These are phyloP conservation scores for Kwoniella newhampshirensis DNA, from an alignment of 768 basidiomycete species.

Conservation along the genomic window DNA sequence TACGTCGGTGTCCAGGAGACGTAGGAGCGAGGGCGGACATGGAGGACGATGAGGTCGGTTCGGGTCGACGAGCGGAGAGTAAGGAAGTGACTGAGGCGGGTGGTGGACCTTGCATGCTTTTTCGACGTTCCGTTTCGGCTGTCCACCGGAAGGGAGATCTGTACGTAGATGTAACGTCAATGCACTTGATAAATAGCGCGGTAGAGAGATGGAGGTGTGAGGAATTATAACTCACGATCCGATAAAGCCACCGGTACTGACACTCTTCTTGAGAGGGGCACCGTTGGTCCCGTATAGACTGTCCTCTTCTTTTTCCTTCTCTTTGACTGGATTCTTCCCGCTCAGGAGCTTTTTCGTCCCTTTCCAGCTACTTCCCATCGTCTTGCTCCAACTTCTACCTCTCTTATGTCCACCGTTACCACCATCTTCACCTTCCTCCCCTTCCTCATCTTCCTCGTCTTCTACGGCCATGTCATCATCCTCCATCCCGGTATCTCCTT, in stretches of 20 bases:
- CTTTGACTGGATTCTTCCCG: slow-evolving; percentile 22
- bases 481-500: too few relatives aligned
- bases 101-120: slow-evolving; percentile 36
- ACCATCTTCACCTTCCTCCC: slow-evolving; percentile 28
- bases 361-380: slow-evolving; percentile 44
- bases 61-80: slow-evolving; percentile 14
- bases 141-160: slow-evolving; percentile 49
- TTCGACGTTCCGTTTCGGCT: slow-evolving; percentile 35
- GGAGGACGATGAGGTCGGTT: slow-evolving; percentile 2
- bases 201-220: not conserved
- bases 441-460: slow-evolving; percentile 26
- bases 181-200: not conserved
- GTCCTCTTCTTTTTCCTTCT: slow-evolving; percentile 19
- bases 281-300: slow-evolving; percentile 24
- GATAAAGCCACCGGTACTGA: slow-evolving; percentile 51
- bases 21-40: slow-evolving; percentile 1
- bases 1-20: slow-evolving; percentile 30
- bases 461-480: slow-evolving; percentile 29
- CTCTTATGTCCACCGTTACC: slow-evolving; percentile 16
- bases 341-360: slow-evolving; percentile 52
- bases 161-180: too few relatives aligned
- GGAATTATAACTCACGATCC: slow-evolving; percentile 39
- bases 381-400: slow-evolving; percentile 47
- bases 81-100: slow-evolving; percentile 17
- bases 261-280: slow-evolving; percentile 49